Conservation (phyloP, 129 eudicot genomes). For the Cynara cardunculus region DNA sequence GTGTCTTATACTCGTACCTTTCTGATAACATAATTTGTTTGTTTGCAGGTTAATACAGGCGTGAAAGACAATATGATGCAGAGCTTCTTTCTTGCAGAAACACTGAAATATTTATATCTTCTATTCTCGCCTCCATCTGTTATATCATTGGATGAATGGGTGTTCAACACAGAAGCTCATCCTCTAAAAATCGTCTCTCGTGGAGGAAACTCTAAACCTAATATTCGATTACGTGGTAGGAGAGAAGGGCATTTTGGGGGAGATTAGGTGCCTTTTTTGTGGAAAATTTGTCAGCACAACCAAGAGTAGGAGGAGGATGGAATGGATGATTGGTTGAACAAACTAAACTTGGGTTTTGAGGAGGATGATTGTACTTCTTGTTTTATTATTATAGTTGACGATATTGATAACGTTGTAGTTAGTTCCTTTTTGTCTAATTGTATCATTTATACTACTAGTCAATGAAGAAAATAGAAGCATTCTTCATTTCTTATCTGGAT, state of each 20-base stretch:
- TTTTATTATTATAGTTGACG: background rate
- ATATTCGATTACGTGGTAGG: slow-evolving; percentile 51
- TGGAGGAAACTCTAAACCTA: slow-evolving; percentile 17
- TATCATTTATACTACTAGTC: background rate
- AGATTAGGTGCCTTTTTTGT: slow-evolving; percentile 24
- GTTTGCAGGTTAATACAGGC: slow-evolving; percentile 82
- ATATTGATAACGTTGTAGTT: background rate
- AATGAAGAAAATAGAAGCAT: background rate
- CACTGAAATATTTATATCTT: slow-evolving; percentile 89
- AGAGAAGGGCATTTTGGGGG: slow-evolving; percentile 81
- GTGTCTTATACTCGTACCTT: background rate
- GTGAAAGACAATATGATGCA: slow-evolving; percentile 99
- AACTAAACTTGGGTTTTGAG: background rate
- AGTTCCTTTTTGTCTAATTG: background rate
- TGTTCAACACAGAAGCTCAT: slow-evolving; percentile 98
- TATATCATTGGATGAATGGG: slow-evolving; percentile 93
- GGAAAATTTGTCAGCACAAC: slow-evolving; percentile 5
- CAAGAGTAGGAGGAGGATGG: slow-evolving; percentile 20
- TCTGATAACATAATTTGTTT: background rate
- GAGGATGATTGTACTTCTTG: background rate
- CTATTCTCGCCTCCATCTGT: slow-evolving; percentile 88
- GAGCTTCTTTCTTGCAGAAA: slow-evolving; percentile 97
- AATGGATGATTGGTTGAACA: background rate
- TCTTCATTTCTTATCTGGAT: background rate
- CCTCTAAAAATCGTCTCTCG: slow-evolving; percentile 77